Conservation (phyloP, 164 flowering plant genomes). For the Litsea cubeba region DNA sequence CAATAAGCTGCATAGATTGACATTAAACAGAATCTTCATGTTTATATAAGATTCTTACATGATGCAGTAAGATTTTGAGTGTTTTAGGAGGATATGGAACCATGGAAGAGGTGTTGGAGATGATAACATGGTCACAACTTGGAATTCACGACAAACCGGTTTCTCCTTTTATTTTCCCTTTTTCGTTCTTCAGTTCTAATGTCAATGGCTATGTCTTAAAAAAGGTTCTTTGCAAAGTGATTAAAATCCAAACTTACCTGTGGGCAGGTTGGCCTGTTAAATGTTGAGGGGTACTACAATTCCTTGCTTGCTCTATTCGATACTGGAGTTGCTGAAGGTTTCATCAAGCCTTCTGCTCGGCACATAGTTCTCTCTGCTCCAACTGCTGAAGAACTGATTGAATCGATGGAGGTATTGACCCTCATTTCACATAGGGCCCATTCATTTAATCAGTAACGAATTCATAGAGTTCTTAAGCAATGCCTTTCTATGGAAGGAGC, state of each 20-base stretch:
- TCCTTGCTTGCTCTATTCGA: conserved; percentile 75
- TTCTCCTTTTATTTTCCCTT: no score
- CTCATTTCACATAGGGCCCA: not conserved
- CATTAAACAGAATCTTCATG: not conserved
- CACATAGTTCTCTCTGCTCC: conserved; percentile 78
- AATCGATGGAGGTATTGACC: conserved; percentile 64
- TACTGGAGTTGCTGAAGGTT: conserved; percentile 82
- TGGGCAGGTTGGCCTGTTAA: conserved; percentile 75
- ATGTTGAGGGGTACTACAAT: conserved; percentile 86
- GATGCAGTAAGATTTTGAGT: not conserved
- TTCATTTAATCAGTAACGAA: no score
- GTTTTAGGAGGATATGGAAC: conserved; percentile 92
- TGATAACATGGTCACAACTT: conserved; percentile 94
- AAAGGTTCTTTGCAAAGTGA: not conserved
- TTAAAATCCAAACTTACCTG: not conserved
- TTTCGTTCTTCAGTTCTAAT: not conserved
- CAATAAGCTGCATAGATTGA: not conserved
- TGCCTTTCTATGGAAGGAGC: no score
- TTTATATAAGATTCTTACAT: not conserved
- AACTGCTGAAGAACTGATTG: conserved; percentile 68
- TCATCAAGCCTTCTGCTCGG: conserved; percentile 80
- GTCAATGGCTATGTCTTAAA: not conserved
- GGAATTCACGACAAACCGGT: conserved; percentile 90
- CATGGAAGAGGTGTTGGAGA: conserved; percentile 85
- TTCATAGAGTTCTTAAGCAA: no score